Percentiles rank a stretch among this genome's conserved stretches.
Evolutionary conservation across 192 early-diverging fungal species (phyloP).

Genomic region (Bifiguratus adelaidae): DNA sequence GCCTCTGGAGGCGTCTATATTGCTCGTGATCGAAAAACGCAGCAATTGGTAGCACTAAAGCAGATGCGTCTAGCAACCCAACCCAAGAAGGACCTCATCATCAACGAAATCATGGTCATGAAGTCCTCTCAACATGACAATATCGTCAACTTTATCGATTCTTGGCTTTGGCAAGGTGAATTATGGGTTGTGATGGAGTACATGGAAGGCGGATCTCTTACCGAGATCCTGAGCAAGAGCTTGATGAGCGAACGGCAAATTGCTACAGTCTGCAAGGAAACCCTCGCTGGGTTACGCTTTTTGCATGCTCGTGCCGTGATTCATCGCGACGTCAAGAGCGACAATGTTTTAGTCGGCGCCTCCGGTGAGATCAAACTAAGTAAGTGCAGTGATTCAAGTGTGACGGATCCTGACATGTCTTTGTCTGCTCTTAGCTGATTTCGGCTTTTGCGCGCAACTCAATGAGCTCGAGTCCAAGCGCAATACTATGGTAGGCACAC

Average conservation of each 20-base stretch:
- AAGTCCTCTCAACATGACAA: conserved; percentile 67
- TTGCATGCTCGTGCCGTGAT: conserved; percentile 66
- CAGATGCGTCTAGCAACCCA: conserved; percentile 94
- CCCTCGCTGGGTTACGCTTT: conserved; percentile 58
- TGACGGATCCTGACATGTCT: too few species aligned
- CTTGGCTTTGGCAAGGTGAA: conserved; percentile 64
- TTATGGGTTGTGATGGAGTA: conserved; percentile 91
- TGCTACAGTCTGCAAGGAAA: conserved; percentile 68
- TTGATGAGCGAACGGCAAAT: conserved; percentile 77
- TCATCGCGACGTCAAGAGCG: conserved; percentile 82
- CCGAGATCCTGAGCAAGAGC: conserved; percentile 67
- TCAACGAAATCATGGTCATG: conserved; percentile 89
- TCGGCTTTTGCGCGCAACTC: conserved; percentile 77
- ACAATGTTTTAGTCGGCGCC: conserved; percentile 67
- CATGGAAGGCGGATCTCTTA: conserved; percentile 82
- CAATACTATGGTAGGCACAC: conserved; percentile 74
- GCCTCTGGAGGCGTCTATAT: conserved; percentile 93
- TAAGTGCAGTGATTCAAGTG: too few species aligned
- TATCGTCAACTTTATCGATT: conserved; percentile 80
- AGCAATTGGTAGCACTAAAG: conserved; percentile 81
- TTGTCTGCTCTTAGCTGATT: conserved; percentile 51
- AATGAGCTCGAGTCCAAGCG: conserved; percentile 55
- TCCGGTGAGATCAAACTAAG: conserved; percentile 63
- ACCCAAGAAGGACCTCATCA: conserved; percentile 93
- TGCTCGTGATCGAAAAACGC: conserved; percentile 58